Conservation (phyloP, 352 stramenopile genomes). For the Phytophthora multivora region DNA sequence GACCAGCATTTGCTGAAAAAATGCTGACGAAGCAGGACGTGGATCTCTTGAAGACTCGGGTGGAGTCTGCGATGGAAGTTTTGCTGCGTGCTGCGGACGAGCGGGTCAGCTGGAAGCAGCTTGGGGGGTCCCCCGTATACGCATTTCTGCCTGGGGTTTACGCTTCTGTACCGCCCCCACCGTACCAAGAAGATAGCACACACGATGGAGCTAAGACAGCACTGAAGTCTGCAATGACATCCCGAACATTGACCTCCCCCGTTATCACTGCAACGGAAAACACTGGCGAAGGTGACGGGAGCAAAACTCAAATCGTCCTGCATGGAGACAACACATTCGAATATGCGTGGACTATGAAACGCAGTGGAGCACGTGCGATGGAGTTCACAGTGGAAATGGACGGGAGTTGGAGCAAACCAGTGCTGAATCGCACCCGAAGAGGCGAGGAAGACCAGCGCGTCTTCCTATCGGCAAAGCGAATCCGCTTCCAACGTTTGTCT, state of each 20-base stretch:
- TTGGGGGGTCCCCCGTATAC: constrained; percentile 31
- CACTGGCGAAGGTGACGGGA: constrained; percentile 33
- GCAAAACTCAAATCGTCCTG: constrained; percentile 50
- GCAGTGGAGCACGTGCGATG: constrained; percentile 57
- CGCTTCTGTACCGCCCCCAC: constrained; percentile 2
- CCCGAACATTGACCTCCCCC: neutral
- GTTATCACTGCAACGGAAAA: neutral
- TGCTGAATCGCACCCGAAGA: constrained; percentile 75
- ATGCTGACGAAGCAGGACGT: constrained; percentile 40
- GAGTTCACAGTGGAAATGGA: constrained; percentile 75
- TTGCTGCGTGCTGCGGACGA: constrained; percentile 64
- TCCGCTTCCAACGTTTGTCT: constrained; percentile 75
- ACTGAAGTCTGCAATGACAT: constrained; percentile 5
- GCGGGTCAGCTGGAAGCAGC: constrained; percentile 62
- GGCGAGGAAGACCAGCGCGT: constrained; percentile 76
- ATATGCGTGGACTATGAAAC: constrained; percentile 72
- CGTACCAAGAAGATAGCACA: constrained; percentile 14
- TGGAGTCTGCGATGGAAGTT: constrained; percentile 63
- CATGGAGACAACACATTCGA: constrained; percentile 87
- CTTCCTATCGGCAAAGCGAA: constrained; percentile 57
- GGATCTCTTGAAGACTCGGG: constrained; percentile 54
- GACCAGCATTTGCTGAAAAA: neutral
- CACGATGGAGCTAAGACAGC: constrained; percentile 2
- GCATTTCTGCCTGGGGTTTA: constrained; percentile 74
- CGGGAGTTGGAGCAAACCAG: constrained; percentile 70